Evolutionary conservation across 2,329 filamentous ascomycete species (phyloP).

Genomic region (Phaeosphaeria sp.): DNA sequence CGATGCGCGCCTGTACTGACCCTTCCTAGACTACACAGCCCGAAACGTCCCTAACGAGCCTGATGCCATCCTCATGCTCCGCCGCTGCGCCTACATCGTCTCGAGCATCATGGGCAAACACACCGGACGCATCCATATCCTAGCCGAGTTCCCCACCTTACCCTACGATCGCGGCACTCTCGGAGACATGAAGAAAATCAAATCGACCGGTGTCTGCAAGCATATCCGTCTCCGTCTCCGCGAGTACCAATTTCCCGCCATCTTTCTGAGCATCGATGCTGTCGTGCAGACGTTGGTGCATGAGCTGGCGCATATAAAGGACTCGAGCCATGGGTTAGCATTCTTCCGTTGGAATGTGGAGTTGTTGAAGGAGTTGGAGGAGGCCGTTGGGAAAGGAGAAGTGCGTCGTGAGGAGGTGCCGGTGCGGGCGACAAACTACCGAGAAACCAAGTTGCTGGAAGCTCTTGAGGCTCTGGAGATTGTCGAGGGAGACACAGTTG

Average conservation of each 20-base stretch:
- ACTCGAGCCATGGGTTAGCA: background rate
- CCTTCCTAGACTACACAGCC: too few relatives aligned
- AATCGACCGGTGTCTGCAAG: background rate
- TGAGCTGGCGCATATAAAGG: conserved; percentile 7
- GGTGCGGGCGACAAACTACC: too few relatives aligned
- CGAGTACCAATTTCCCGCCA: background rate
- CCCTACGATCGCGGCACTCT: background rate
- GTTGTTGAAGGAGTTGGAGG: background rate
- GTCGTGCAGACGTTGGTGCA: conserved; percentile 5
- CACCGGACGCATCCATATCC: conserved; percentile 4
- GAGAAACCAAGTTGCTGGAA: background rate
- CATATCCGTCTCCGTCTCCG: background rate
- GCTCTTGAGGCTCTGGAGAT: too few relatives aligned
- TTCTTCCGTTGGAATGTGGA: background rate
- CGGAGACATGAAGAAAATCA: background rate
- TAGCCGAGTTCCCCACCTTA: conserved; percentile 5
- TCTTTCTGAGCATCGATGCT: background rate
- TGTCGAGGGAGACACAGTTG: too few relatives aligned
- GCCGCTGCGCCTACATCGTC: conserved; percentile 7
- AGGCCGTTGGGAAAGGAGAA: too few relatives aligned
- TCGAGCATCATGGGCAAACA: conserved; percentile 4
- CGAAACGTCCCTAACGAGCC: background rate
- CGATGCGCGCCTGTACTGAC: too few relatives aligned
- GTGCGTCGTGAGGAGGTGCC: too few relatives aligned
- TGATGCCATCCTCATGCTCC: background rate